Evolutionary conservation across 805 yeast genomes (phyloP).

Genomic region (Metahyphopichia silvanorum): DNA sequence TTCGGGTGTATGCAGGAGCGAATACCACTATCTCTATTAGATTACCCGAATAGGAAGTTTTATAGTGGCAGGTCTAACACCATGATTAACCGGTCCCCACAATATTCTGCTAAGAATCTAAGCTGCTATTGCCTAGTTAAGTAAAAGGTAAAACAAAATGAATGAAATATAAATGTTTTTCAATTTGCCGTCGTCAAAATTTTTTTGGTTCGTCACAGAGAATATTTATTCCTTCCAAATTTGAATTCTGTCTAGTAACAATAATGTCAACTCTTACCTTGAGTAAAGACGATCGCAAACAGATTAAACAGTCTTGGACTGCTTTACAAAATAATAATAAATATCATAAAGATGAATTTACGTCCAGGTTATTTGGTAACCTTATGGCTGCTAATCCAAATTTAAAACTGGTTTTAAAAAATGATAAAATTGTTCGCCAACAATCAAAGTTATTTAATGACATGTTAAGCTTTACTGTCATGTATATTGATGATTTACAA

Average conservation of each 20-base stretch:
- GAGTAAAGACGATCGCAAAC: constrained; percentile 12
- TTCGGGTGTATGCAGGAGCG: too few relatives aligned
- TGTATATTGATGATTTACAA: constrained; percentile 24
- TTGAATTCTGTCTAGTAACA: not conserved
- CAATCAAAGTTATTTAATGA: constrained; percentile 37
- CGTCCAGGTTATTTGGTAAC: constrained; percentile 28
- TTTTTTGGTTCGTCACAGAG: not conserved
- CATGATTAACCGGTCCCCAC: too few relatives aligned
- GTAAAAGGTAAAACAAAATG: too few relatives aligned
- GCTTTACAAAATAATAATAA: constrained; percentile 24
- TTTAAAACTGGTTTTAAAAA: constrained; percentile 17
- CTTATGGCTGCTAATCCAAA: constrained; percentile 29
- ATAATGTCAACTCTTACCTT: constrained; percentile 6
- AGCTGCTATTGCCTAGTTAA: too few relatives aligned
- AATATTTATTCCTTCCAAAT: not conserved
- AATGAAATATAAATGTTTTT: too few relatives aligned
- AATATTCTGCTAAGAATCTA: too few relatives aligned
- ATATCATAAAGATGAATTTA: constrained; percentile 28
- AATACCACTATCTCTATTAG: too few relatives aligned
- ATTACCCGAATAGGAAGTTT: too few relatives aligned
- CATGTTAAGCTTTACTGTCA: constrained; percentile 27
- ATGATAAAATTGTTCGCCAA: constrained; percentile 18
- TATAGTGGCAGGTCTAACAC: too few relatives aligned
- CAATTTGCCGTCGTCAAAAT: too few relatives aligned
- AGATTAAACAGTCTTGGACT: constrained; percentile 32